phyloP scores from a whole-genome alignment of 2,329 filamentous ascomycete genomes.

The Cadophora sp. region DNA sequence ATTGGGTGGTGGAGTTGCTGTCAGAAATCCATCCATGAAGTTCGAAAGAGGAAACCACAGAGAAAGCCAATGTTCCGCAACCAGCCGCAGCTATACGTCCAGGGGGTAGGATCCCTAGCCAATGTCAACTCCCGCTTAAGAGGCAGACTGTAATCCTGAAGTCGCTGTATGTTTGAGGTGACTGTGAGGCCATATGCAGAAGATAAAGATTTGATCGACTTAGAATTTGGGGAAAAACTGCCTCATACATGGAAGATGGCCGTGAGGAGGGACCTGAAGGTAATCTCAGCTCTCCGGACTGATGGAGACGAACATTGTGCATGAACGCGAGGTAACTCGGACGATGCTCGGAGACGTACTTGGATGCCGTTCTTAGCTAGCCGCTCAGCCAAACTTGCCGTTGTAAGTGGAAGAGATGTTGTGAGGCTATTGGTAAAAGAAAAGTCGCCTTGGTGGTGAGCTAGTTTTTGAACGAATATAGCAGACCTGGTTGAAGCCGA shows the following conservation, averaged over 20 bases:
- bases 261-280: not conserved
- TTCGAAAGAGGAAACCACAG: not conserved
- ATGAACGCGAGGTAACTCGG: not conserved
- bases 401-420: not conserved
- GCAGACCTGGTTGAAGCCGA: too few species aligned
- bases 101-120: not conserved
- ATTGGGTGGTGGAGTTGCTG: too few species aligned
- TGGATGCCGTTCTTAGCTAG: not conserved
- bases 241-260: not conserved
- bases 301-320: not conserved
- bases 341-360: not conserved
- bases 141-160: not conserved
- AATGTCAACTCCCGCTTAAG: not conserved
- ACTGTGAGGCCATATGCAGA: not conserved
- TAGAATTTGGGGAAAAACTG: not conserved
- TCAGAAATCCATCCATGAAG: too few species aligned
- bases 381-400: not conserved
- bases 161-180: not conserved
- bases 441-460: too few species aligned
- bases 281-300: not conserved
- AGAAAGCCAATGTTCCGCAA: not conserved
- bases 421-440: not conserved
- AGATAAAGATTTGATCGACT: not conserved
- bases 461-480: too few species aligned
- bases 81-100: too few species aligned